A percentile compares a stretch with the other conserved stretches of the same genome.
phyloP scores from a whole-genome alignment of 192 early-diverging fungal genomes.

The Dissophora globulifera region DNA sequence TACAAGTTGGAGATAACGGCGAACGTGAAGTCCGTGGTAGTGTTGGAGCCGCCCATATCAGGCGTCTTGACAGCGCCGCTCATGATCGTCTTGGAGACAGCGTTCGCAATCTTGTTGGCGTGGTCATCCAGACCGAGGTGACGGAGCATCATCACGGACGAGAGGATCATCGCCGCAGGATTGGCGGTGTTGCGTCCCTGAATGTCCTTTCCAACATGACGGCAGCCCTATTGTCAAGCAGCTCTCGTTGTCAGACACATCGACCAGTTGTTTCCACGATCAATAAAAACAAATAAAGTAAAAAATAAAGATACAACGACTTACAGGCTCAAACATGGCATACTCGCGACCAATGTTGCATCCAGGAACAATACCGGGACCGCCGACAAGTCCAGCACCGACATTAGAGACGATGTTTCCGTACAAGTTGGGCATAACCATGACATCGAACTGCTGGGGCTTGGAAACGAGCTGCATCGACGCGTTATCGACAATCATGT shows the following conservation, averaged over 20 bases:
- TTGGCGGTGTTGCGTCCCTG: slow-evolving; percentile 96
- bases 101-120: slow-evolving; percentile 90
- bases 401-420: slow-evolving; percentile 99
- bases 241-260: no score
- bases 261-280: no score
- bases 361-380: slow-evolving; percentile 95
- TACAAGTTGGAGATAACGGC: slow-evolving; percentile 85
- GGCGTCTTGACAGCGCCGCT: slow-evolving; percentile 81
- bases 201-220: slow-evolving; percentile 98
- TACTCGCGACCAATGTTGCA: slow-evolving; percentile 98
- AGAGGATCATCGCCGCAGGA: slow-evolving; percentile 93
- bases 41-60: slow-evolving; percentile 88
- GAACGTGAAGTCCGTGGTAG: slow-evolving; percentile 94
- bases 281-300: not conserved
- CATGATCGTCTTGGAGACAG: slow-evolving; percentile 90
- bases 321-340: slow-evolving; percentile 96
- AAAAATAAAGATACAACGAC: slow-evolving; percentile 8
- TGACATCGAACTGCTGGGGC: slow-evolving; percentile 98
- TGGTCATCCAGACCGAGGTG: slow-evolving; percentile 91
- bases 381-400: slow-evolving; percentile 95
- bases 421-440: slow-evolving; percentile 99
- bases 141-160: slow-evolving; percentile 95
- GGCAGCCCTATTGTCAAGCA: slow-evolving; percentile 90
- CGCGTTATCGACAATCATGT: slow-evolving; percentile 99
- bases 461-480: slow-evolving; percentile 99